Conservation (phyloP, 2,329 filamentous ascomycete species). For the Cordyceps pruinosa region DNA sequence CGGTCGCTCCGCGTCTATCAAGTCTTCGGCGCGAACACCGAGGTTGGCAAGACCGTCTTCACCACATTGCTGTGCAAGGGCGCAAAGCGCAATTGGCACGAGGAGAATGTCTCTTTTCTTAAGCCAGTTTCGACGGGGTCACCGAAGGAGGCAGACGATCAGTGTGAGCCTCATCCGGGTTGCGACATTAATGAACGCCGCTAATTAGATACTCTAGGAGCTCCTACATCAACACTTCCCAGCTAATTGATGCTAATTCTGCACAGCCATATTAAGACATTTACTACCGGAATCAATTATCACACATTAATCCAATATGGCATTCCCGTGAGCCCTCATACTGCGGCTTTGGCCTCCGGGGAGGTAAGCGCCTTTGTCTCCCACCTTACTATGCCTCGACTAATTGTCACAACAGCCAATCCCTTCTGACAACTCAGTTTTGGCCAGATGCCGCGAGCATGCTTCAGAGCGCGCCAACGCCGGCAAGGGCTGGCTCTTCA, state of each 20-base stretch:
- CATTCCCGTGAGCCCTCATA: slow-evolving; percentile 69
- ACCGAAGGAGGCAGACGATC: slow-evolving; percentile 60
- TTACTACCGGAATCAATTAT: slow-evolving; percentile 41
- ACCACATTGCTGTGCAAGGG: slow-evolving; percentile 65
- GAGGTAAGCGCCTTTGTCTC: slow-evolving; percentile 24
- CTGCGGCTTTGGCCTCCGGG: slow-evolving; percentile 51
- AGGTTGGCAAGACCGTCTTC: slow-evolving; percentile 78
- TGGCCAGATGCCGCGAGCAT: slow-evolving; percentile 40
- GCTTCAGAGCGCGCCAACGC: slow-evolving; percentile 35
- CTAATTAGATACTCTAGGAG: slow-evolving; percentile 1
- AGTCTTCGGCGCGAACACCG: slow-evolving; percentile 76
- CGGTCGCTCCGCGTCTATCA: slow-evolving; percentile 63
- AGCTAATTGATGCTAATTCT: not conserved
- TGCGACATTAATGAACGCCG: not conserved
- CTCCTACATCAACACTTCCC: not conserved
- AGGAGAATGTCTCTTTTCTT: slow-evolving; percentile 54
- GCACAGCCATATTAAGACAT: slow-evolving; percentile 54
- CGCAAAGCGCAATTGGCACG: slow-evolving; percentile 38
- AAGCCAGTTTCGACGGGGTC: slow-evolving; percentile 80
- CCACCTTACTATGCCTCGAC: not conserved
- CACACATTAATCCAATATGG: slow-evolving; percentile 65
- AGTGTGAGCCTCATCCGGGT: slow-evolving; percentile 37
- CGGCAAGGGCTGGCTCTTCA: slow-evolving; percentile 53
- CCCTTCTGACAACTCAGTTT: slow-evolving; percentile 43
- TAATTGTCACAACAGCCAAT: slow-evolving; percentile 32